phyloP scores from a whole-genome alignment of 2,329 filamentous ascomycete species.

The Sporothrix euskadiensis region DNA sequence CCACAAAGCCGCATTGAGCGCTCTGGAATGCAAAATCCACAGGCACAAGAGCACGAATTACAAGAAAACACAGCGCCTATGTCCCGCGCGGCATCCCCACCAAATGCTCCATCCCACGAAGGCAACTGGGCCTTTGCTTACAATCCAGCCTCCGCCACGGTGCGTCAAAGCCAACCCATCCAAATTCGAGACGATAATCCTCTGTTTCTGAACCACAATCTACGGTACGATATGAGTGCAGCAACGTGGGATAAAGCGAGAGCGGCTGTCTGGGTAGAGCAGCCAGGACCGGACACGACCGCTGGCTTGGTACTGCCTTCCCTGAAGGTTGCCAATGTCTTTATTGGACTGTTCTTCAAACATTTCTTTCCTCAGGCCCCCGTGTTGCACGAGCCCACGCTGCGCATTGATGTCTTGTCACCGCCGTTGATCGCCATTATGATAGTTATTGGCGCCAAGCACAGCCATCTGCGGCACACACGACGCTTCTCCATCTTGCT shows the following conservation, averaged over 20 bases:
- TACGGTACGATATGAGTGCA: neutral
- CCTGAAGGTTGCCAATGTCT: neutral
- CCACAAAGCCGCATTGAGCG: too few species aligned
- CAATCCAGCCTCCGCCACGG: neutral
- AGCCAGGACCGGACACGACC: neutral
- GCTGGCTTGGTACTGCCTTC: neutral
- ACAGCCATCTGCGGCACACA: neutral
- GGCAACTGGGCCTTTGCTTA: neutral
- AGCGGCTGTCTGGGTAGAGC: neutral
- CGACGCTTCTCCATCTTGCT: neutral
- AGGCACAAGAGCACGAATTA: too few species aligned
- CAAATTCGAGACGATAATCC: neutral
- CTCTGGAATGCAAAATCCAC: too few species aligned
- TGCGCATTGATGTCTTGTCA: neutral
- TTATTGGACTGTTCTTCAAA: neutral
- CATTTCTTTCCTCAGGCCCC: neutral
- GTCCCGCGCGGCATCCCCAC: neutral
- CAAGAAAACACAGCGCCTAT: too few species aligned
- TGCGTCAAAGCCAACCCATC: neutral
- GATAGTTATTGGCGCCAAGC: neutral
- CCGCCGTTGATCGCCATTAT: neutral
- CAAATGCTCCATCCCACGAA: neutral
- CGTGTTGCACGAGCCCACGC: neutral
- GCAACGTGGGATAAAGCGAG: neutral
- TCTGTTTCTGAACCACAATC: neutral